Conservation (phyloP, 129 eudicot genomes). For the Daucus carota region DH1_v3.0 NC_030388.2:27802001-27802500, state of each 20-base stretch:
- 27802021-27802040: background rate
- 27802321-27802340: background rate
- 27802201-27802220: background rate
- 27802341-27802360: background rate
- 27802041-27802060: background rate
- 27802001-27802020: background rate
- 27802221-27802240: background rate
- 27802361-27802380: constrained; percentile 60
- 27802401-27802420: constrained; percentile 59
- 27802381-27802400: constrained; percentile 52
- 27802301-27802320: background rate
- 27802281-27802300: background rate
- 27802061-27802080: background rate
- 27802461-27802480: constrained; percentile 30
- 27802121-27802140: background rate
- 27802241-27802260: background rate
- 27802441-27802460: constrained; percentile 65
- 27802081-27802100: background rate
- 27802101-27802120: background rate
- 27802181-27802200: background rate
- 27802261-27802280: background rate
- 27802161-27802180: background rate
- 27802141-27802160: background rate
- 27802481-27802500: background rate
- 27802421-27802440: constrained; percentile 62